Evolutionary conservation across 2,329 filamentous ascomycete species (phyloP).

Genomic region (Rhynchosporium secalis): DNA sequence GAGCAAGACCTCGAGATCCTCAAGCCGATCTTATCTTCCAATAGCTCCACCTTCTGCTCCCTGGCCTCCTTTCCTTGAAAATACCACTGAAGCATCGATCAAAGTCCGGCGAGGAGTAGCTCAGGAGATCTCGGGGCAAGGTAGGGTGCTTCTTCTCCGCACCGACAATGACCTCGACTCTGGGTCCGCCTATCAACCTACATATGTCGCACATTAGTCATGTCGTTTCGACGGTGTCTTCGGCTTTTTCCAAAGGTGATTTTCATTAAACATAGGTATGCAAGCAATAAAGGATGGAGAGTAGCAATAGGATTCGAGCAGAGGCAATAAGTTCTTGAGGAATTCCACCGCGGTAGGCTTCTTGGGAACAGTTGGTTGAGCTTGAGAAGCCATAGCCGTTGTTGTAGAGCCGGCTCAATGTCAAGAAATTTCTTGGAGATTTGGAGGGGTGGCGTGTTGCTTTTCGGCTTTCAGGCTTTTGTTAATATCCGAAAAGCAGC

Average conservation of each 20-base stretch:
- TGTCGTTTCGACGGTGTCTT: no score
- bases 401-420: not conserved
- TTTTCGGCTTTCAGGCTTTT: not conserved
- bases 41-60: conserved; percentile 20
- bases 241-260: not conserved
- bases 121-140: conserved; percentile 23
- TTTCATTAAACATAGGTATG: not conserved
- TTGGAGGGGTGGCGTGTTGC: not conserved
- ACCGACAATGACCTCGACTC: conserved; percentile 24
- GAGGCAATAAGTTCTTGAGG: not conserved
- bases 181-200: conserved; percentile 11
- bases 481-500: not conserved
- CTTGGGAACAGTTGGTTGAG: not conserved
- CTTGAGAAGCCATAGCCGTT: not conserved
- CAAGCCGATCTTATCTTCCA: conserved; percentile 22
- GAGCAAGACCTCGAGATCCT: conserved; percentile 19
- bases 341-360: conserved; percentile 1
- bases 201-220: not conserved
- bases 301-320: no score
- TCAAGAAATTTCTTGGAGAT: not conserved
- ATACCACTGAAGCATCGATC: conserved; percentile 22
- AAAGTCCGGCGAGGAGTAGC: conserved; percentile 25
- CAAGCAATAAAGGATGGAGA: no score
- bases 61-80: conserved; percentile 21
- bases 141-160: conserved; percentile 20